Base-by-base conservation (phyloP, 176 grass and related monocot genomes). In the Eleusine indica region DNA sequence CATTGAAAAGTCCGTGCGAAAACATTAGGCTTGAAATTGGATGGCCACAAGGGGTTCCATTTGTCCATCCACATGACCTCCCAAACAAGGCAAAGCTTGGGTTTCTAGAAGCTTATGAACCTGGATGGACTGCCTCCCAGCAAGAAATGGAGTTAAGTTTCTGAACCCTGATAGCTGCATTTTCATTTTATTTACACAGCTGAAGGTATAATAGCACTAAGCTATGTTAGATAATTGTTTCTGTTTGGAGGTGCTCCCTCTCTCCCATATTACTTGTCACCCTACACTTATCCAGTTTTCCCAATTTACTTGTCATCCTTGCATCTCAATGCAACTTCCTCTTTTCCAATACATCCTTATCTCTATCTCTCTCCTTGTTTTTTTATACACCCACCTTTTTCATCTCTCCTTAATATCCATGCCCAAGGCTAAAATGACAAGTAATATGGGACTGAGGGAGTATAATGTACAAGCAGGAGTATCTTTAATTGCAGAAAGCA, bases 21-120 rank as follows among this genome's bases (percentile, higher is more conserved):
- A 89, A 74, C 67, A 88, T 79, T 66, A 82, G 95, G 77, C 67
- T 79, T 79, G 92, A 90, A 66, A 90, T 97, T 65, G 95, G 92
- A 86, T 97, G 92, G 95, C 92, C 95, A 14, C 82, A 87, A 60
- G 93, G 80, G 49, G 92, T 97, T 87, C 95, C 95, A 58, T 97
- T 97, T 87, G 95, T 97, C 79, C 95, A 97, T 85, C 95, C 95
- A 30, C 95, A 97, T 89, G 95, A 97, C 68, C 95, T 97, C 56
- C 95, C 95, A 48, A 94, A 97, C 81, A 97, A 97, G 72, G 88
- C 92, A 54, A 97, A 97, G 66, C 87, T 97, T 21, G 84, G 88
- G 43, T 91, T 97, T 91, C 84, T 97, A 57, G 92, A 97, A 93
- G 86, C 95, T 88, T 97, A 92, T 48, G 95, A 97, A 44, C 95